phyloP scores from a whole-genome alignment of 2,329 filamentous ascomycete genomes.

The Fusarium proliferatum region DNA sequence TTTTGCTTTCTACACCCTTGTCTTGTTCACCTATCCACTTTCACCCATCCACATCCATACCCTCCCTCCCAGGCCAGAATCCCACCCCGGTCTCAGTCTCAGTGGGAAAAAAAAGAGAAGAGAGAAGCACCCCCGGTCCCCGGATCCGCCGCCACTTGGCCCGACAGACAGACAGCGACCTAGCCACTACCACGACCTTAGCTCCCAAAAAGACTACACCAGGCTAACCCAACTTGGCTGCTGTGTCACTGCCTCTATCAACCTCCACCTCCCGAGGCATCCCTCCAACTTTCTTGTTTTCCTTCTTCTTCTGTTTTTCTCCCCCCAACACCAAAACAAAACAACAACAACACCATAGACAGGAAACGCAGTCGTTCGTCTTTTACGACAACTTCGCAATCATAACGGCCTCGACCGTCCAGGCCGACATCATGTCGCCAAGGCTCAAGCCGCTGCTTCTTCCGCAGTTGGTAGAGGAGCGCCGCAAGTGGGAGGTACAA shows the following conservation, averaged over 20 bases:
- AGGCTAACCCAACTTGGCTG: conserved; percentile 30
- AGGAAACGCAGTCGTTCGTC: conserved; percentile 29
- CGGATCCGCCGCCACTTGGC: conserved; percentile 42
- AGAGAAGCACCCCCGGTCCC: conserved; percentile 17
- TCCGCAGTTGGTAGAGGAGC: conserved; percentile 64
- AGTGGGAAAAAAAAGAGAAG: neutral
- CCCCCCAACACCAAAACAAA: conserved; percentile 23
- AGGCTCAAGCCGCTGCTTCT: conserved; percentile 65
- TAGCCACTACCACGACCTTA: neutral
- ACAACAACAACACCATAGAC: neutral
- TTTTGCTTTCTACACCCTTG: conserved; percentile 30
- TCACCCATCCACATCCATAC: conserved; percentile 2
- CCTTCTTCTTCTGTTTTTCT: conserved; percentile 10
- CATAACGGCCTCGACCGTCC: conserved; percentile 40
- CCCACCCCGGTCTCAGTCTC: conserved; percentile 26
- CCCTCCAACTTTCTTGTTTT: conserved; percentile 38
- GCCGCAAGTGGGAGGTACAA: conserved; percentile 54
- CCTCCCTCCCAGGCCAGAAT: neutral
- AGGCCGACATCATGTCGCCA: conserved; percentile 56
- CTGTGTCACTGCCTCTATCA: conserved; percentile 36
- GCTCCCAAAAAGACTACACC: neutral
- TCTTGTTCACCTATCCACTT: conserved; percentile 22
- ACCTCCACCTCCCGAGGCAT: conserved; percentile 38
- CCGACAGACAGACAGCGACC: conserved; percentile 19
- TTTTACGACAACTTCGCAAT: conserved; percentile 18